Evolutionary conservation across 768 basidiomycete genomes (phyloP).

Genomic region (Glaciozyma martinii): DNA sequence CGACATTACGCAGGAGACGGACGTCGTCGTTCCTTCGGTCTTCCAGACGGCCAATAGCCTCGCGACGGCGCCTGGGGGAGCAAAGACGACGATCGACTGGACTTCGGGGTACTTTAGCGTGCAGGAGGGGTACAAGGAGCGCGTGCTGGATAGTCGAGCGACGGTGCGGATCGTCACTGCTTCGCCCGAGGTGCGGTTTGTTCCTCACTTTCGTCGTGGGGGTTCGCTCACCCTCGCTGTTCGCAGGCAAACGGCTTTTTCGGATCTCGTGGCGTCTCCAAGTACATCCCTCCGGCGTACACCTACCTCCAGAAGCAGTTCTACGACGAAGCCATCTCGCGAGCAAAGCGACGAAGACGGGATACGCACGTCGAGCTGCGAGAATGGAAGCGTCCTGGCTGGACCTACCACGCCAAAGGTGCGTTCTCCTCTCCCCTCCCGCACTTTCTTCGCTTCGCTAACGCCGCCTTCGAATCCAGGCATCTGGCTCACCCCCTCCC

Average conservation of each 20-base stretch:
- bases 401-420: slow-evolving; percentile 99
- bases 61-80: slow-evolving; percentile 28
- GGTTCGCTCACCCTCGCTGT: background rate
- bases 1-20: slow-evolving; percentile 31
- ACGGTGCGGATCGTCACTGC: slow-evolving; percentile 68
- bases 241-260: slow-evolving; percentile 89
- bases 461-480: slow-evolving; percentile 5
- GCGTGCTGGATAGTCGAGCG: slow-evolving; percentile 50
- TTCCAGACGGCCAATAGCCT: slow-evolving; percentile 37
- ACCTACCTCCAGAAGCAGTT: slow-evolving; percentile 79
- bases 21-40: slow-evolving; percentile 36
- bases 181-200: slow-evolving; percentile 60
- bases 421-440: slow-evolving; percentile 2
- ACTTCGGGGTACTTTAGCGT: slow-evolving; percentile 95
- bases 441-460: background rate
- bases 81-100: slow-evolving; percentile 51
- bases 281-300: slow-evolving; percentile 91
- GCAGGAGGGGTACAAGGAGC: slow-evolving; percentile 65
- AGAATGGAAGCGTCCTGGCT: slow-evolving; percentile 80
- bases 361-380: slow-evolving; percentile 53
- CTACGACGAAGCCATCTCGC: slow-evolving; percentile 39
- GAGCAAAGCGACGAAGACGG: slow-evolving; percentile 22
- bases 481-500: slow-evolving; percentile 32
- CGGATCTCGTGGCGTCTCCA: slow-evolving; percentile 77
- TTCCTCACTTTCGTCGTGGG: background rate